Percentiles rank a stretch among this genome's conserved stretches.
phyloP scores from a whole-genome alignment of 2,329 filamentous ascomycete species.

The Coniochaeta sp. region DNA sequence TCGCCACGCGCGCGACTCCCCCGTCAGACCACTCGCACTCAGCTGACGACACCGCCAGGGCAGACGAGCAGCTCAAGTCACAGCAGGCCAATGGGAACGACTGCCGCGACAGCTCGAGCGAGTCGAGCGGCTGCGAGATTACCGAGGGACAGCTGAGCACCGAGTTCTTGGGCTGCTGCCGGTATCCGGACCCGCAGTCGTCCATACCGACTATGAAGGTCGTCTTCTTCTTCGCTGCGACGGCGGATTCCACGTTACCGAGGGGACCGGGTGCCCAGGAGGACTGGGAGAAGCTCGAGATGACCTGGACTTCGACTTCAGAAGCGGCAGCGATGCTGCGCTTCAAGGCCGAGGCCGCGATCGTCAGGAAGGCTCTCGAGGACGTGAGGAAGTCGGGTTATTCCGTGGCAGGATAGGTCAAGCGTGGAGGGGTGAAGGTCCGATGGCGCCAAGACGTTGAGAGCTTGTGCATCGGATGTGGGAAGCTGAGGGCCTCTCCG shows the following conservation, averaged over 20 bases:
- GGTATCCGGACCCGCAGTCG: slow-evolving; percentile 26
- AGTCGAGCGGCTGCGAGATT: slow-evolving; percentile 12
- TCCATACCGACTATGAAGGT: slow-evolving; percentile 26
- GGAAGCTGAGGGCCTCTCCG: not conserved
- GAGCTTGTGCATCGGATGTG: not conserved
- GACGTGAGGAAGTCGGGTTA: slow-evolving; percentile 14
- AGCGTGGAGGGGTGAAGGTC: not conserved
- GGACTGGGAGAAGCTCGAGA: slow-evolving; percentile 19
- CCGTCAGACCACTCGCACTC: slow-evolving; percentile 8
- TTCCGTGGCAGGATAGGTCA: slow-evolving; percentile 2
- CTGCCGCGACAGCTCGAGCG: not conserved
- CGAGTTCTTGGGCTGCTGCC: slow-evolving; percentile 27
- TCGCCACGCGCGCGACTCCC: slow-evolving; percentile 34
- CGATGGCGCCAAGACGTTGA: not conserved
- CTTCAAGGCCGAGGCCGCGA: slow-evolving; percentile 17
- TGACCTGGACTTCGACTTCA: slow-evolving; percentile 14
- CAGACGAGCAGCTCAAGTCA: not conserved
- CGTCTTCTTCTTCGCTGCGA: slow-evolving; percentile 31
- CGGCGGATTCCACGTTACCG: slow-evolving; percentile 17
- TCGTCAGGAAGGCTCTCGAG: slow-evolving; percentile 13
- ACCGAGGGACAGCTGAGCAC: slow-evolving; percentile 21
- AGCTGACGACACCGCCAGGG: not conserved
- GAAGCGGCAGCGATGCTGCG: slow-evolving; percentile 14
- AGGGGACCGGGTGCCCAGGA: slow-evolving; percentile 20
- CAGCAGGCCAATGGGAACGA: slow-evolving; percentile 1